Conservation (phyloP, 2,329 filamentous ascomycete genomes). For the Claviceps quebecensis region DNA sequence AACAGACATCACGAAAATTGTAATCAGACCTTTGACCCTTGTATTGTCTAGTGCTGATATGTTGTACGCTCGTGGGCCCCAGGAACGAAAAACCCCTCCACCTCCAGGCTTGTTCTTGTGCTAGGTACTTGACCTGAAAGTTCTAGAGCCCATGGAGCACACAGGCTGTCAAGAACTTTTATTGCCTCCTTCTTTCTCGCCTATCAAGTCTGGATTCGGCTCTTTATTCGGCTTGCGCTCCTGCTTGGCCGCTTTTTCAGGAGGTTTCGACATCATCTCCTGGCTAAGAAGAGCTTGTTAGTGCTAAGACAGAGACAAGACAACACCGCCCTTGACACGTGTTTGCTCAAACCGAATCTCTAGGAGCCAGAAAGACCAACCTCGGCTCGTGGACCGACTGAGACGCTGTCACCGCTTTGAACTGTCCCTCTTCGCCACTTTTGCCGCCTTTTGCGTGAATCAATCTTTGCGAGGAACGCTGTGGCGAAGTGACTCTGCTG, state of each 20-base stretch:
- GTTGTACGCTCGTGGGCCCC: too few species aligned
- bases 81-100: background rate
- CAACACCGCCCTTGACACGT: background rate
- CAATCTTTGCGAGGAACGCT: background rate
- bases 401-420: background rate
- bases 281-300: background rate
- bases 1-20: too few species aligned
- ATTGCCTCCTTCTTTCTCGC: background rate
- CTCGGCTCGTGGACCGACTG: constrained; percentile 1
- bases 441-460: background rate
- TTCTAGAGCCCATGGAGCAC: background rate
- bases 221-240: background rate
- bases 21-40: too few species aligned
- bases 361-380: background rate
- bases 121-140: background rate
- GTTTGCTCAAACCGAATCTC: background rate
- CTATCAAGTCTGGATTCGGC: background rate
- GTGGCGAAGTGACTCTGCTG: background rate
- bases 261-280: constrained; percentile 1
- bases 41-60: too few species aligned
- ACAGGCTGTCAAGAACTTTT: background rate
- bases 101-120: background rate
- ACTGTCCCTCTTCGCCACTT: background rate
- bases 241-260: background rate
- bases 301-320: background rate